Conservation (phyloP, 192 early-diverging fungal species). For the Lobosporangium transversale region DNA sequence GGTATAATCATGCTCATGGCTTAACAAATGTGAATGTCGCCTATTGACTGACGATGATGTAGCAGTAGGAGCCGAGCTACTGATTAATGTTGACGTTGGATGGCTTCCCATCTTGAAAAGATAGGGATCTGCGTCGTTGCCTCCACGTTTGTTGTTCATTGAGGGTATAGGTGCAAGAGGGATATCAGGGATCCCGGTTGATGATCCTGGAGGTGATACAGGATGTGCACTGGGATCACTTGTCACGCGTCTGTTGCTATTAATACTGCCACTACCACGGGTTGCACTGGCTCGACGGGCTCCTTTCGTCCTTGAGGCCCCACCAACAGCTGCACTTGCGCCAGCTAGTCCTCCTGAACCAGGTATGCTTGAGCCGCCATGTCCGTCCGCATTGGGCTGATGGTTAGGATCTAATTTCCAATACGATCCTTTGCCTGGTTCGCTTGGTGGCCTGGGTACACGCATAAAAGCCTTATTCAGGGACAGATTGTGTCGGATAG, state of each 20-base stretch:
- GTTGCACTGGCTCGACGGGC: conserved; percentile 25
- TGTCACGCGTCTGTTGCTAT: conserved; percentile 7
- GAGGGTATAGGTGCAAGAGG: conserved; percentile 25
- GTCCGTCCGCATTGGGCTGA: conserved; percentile 14
- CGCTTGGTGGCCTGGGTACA: conserved; percentile 73
- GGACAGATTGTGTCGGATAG: conserved; percentile 88
- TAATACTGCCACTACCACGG: background rate
- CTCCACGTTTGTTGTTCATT: conserved; percentile 19
- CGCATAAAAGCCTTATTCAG: conserved; percentile 86
- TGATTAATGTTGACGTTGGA: conserved; percentile 16
- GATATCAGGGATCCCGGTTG: conserved; percentile 16
- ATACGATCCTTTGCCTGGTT: conserved; percentile 75
- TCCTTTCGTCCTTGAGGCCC: conserved; percentile 17
- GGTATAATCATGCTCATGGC: conserved; percentile 43
- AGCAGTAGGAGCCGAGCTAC: conserved; percentile 5
- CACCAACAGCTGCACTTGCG: conserved; percentile 15
- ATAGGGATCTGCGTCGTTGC: conserved; percentile 21
- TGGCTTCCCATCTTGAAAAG: conserved; percentile 43
- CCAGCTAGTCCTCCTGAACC: conserved; percentile 19
- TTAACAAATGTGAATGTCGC: conserved; percentile 43
- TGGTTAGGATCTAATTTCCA: conserved; percentile 70
- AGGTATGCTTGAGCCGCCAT: background rate
- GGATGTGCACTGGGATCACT: conserved; percentile 39
- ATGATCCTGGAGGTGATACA: conserved; percentile 14
- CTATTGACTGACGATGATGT: conserved; percentile 16